Evolutionary conservation across 495 filamentous ascomycete species (phyloP).

Genomic region (Thozetella sp.): DNA sequence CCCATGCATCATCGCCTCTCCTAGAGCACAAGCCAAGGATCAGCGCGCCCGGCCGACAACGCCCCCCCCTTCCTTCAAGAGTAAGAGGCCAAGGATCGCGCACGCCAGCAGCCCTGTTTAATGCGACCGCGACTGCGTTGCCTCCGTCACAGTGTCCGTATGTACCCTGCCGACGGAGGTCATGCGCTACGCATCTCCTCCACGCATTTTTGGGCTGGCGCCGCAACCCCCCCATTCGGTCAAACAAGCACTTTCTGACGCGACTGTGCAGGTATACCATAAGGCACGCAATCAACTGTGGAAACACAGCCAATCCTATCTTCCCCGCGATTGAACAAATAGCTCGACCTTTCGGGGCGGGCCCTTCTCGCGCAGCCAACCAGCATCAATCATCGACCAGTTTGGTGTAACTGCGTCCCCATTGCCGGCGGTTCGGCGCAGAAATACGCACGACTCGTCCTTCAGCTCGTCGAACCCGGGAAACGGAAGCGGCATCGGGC

Average conservation of each 20-base stretch:
- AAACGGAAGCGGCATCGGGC: slow-evolving; percentile 12
- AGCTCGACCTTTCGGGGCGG: slow-evolving; percentile 21
- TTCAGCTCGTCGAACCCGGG: slow-evolving; percentile 20
- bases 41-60: slow-evolving; percentile 7
- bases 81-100: slow-evolving; percentile 1
- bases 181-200: neutral
- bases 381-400: slow-evolving; percentile 20
- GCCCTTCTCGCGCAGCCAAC: slow-evolving; percentile 29
- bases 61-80: slow-evolving; percentile 14
- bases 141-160: neutral
- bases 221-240: slow-evolving; percentile 7
- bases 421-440: slow-evolving; percentile 13
- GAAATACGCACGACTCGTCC: slow-evolving; percentile 18
- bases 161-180: slow-evolving; percentile 1
- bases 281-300: slow-evolving; percentile 22
- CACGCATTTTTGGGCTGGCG: slow-evolving; percentile 1
- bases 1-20: slow-evolving; percentile 28
- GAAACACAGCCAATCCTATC: slow-evolving; percentile 27
- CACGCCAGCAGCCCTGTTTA: slow-evolving; percentile 9
- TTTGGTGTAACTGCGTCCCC: slow-evolving; percentile 32
- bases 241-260: slow-evolving; percentile 27
- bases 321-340: slow-evolving; percentile 13
- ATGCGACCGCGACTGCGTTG: slow-evolving; percentile 6
- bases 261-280: slow-evolving; percentile 36
- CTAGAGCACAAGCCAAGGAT: slow-evolving; percentile 16